Conservation (phyloP, 345 rosid genomes). For the Eucalyptus globulus region DNA sequence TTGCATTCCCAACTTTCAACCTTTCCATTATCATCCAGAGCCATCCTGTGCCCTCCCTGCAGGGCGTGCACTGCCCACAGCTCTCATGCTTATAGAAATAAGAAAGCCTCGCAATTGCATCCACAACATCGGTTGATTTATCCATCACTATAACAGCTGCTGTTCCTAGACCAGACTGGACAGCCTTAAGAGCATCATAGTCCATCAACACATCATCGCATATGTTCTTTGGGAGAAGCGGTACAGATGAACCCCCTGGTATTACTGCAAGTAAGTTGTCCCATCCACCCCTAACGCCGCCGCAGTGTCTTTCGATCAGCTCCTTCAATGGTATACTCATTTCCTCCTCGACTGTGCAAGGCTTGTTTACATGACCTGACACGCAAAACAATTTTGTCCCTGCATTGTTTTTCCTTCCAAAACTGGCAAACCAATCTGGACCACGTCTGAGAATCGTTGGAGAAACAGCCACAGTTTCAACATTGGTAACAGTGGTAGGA, state of each 20-base stretch:
- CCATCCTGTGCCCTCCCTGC: slow-evolving; percentile 98
- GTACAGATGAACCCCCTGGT: slow-evolving; percentile 95
- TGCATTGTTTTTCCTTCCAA: slow-evolving; percentile 89
- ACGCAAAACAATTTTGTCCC: slow-evolving; percentile 83
- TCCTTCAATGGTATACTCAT: slow-evolving; percentile 94
- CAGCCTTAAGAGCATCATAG: slow-evolving; percentile 97
- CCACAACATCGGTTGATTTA: slow-evolving; percentile 94
- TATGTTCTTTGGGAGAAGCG: slow-evolving; percentile 69
- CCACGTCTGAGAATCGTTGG: slow-evolving; percentile 95
- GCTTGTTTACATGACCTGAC: slow-evolving; percentile 92
- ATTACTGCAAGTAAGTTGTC: slow-evolving; percentile 91
- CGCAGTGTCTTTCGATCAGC: slow-evolving; percentile 88
- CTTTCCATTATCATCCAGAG: slow-evolving; percentile 99
- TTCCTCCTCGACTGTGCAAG: slow-evolving; percentile 95
- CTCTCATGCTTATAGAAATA: slow-evolving; percentile 99
- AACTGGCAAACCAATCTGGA: slow-evolving; percentile 99
- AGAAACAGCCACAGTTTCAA: slow-evolving; percentile 94
- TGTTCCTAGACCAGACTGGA: slow-evolving; percentile 83
- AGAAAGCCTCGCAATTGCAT: slow-evolving; percentile 95
- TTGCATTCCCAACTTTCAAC: slow-evolving; percentile 90
- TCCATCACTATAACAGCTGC: slow-evolving; percentile 99
- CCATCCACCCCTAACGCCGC: slow-evolving; percentile 98
- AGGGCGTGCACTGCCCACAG: slow-evolving; percentile 98
- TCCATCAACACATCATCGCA: slow-evolving; percentile 96
- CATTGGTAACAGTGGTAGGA: slow-evolving; percentile 94